These are phyloP conservation scores for Penicillium malachiteum DNA, from an alignment of 495 filamentous ascomycete species.

Conservation along the genomic window DNA sequence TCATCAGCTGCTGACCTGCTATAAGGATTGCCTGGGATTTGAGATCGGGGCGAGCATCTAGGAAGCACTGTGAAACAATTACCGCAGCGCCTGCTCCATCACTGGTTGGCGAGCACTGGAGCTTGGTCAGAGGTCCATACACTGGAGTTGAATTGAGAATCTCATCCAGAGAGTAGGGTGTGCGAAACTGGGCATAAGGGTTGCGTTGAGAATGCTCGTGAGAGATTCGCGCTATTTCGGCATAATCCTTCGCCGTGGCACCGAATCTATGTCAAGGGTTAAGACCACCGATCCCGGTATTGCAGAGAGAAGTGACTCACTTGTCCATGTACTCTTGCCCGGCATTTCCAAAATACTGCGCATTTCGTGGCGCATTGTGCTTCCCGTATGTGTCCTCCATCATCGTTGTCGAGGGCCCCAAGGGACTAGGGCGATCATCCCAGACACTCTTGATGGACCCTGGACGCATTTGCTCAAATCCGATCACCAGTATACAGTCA, in stretches of 20 bases:
- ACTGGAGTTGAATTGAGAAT: slow-evolving; percentile 73
- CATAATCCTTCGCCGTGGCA: slow-evolving; percentile 72
- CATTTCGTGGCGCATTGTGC: slow-evolving; percentile 54
- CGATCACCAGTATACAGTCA: slow-evolving; percentile 77
- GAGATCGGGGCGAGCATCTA: slow-evolving; percentile 77
- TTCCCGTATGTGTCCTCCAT: slow-evolving; percentile 23
- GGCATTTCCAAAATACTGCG: slow-evolving; percentile 86
- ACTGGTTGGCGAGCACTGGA: slow-evolving; percentile 82
- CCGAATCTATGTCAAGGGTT: slow-evolving; percentile 49
- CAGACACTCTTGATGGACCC: slow-evolving; percentile 43
- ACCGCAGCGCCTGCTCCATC: slow-evolving; percentile 88
- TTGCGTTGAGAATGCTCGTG: slow-evolving; percentile 74
- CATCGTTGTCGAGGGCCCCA: slow-evolving; percentile 21
- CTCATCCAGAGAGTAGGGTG: slow-evolving; percentile 83
- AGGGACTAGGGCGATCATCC: slow-evolving; percentile 22
- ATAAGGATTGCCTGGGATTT: slow-evolving; percentile 77
- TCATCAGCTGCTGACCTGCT: slow-evolving; percentile 81
- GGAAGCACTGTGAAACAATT: slow-evolving; percentile 80
- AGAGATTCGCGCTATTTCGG: slow-evolving; percentile 80
- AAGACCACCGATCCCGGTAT: slow-evolving; percentile 16
- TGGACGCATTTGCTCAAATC: slow-evolving; percentile 88
- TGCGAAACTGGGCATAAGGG: slow-evolving; percentile 92
- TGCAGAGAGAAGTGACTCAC: slow-evolving; percentile 34
- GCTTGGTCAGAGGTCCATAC: slow-evolving; percentile 72
- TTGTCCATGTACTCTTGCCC: slow-evolving; percentile 83